These are phyloP conservation scores for Hyphodiscus sp. DNA, from an alignment of 2,329 filamentous ascomycete genomes.

Conservation along the genomic window DNA sequence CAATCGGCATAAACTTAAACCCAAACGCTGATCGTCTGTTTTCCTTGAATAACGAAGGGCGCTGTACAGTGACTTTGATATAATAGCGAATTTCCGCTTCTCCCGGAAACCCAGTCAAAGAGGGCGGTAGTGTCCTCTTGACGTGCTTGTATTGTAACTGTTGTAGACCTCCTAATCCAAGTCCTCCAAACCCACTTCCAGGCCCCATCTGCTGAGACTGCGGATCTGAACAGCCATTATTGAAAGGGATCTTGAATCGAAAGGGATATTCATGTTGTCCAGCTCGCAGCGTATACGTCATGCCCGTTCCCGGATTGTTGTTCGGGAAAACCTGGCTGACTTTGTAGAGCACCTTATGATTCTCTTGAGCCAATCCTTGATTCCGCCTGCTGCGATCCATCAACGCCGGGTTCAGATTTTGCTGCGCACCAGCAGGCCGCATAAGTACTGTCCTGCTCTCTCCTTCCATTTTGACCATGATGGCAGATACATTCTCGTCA, in stretches of 20 bases:
- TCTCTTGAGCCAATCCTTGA: slow-evolving; percentile 42
- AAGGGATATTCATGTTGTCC: slow-evolving; percentile 74
- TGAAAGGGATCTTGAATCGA: slow-evolving; percentile 70
- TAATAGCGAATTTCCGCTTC: slow-evolving; percentile 91
- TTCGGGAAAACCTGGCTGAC: slow-evolving; percentile 61
- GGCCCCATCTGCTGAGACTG: slow-evolving; percentile 47
- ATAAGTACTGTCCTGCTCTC: slow-evolving; percentile 59
- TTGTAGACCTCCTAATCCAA: slow-evolving; percentile 56
- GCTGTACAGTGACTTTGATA: slow-evolving; percentile 87
- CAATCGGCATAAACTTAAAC: slow-evolving; percentile 88
- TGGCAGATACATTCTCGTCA: slow-evolving; percentile 63
- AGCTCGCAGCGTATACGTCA: slow-evolving; percentile 53
- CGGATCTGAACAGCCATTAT: slow-evolving; percentile 53
- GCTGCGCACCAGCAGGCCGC: slow-evolving; percentile 14
- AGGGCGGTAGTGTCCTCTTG: slow-evolving; percentile 81
- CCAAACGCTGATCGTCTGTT: slow-evolving; percentile 66
- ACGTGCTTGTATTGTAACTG: slow-evolving; percentile 64
- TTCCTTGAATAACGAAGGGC: slow-evolving; percentile 85
- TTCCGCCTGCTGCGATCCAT: slow-evolving; percentile 12
- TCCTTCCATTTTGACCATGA: slow-evolving; percentile 78
- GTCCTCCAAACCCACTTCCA: slow-evolving; percentile 48
- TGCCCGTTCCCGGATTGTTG: slow-evolving; percentile 22
- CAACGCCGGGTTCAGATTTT: slow-evolving; percentile 10
- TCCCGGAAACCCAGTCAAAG: slow-evolving; percentile 76
- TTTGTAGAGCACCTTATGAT: slow-evolving; percentile 70